These are phyloP conservation scores for Paxillus rubicundulus DNA, from an alignment of 768 basidiomycete genomes.

Conservation along the genomic window DNA sequence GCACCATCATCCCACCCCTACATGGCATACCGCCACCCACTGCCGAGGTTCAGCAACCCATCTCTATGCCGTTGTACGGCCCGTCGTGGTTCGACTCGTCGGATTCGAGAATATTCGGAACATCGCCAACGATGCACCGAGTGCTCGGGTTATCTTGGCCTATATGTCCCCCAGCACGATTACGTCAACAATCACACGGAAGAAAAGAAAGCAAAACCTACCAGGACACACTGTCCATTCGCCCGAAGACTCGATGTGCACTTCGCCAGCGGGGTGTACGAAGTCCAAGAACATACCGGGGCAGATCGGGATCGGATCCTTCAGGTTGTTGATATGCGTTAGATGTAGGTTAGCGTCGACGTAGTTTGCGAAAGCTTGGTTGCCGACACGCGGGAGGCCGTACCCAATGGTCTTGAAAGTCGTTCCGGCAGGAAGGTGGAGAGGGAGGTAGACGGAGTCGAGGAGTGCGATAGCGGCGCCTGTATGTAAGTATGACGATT, in stretches of 20 bases:
- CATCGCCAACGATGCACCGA: conserved; percentile 22
- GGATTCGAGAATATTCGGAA: conserved; percentile 42
- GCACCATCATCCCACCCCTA: no score
- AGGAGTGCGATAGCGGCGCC: conserved; percentile 37
- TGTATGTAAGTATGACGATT: background rate
- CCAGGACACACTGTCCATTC: conserved; percentile 58
- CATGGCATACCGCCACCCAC: no score
- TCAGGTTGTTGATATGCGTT: conserved; percentile 52
- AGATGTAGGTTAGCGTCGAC: conserved; percentile 44
- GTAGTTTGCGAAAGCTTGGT: conserved; percentile 56
- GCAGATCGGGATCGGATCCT: conserved; percentile 38
- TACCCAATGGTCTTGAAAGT: conserved; percentile 29
- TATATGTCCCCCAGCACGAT: conserved; percentile 12
- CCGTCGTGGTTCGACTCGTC: conserved; percentile 45
- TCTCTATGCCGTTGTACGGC: conserved; percentile 27
- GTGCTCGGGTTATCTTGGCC: conserved; percentile 58
- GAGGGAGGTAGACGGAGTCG: conserved; percentile 36
- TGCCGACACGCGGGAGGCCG: conserved; percentile 46
- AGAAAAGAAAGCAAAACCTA: background rate
- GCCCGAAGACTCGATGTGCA: conserved; percentile 41
- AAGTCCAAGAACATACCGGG: conserved; percentile 37
- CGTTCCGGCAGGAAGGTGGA: conserved; percentile 30
- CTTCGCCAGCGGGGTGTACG: conserved; percentile 39
- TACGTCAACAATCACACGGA: background rate
- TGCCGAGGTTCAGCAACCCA: conserved; percentile 6